phyloP scores from a whole-genome alignment of 2,329 filamentous ascomycete genomes.

The Pezicula carpinea region DNA sequence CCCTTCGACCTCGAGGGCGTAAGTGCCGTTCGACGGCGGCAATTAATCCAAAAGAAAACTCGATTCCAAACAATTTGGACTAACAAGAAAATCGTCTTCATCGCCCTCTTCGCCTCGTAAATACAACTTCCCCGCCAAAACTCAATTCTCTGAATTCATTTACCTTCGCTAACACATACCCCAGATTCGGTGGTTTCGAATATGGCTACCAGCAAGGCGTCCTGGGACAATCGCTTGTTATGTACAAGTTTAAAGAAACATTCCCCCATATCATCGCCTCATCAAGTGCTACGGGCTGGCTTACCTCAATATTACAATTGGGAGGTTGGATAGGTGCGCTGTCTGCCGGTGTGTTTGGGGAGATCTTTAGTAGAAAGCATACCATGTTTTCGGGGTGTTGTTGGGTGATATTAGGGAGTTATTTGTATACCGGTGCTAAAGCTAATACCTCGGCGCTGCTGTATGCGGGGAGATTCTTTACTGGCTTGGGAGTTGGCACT shows the following conservation, averaged over 20 bases:
- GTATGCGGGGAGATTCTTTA: constrained; percentile 45
- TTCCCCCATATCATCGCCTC: constrained; percentile 44
- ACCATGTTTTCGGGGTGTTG: constrained; percentile 45
- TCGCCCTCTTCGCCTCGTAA: constrained; percentile 37
- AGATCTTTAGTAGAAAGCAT: constrained; percentile 45
- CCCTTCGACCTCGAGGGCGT: background rate
- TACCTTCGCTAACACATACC: background rate
- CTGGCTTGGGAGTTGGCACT: constrained; percentile 43
- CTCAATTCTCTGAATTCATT: background rate
- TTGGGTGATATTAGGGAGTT: constrained; percentile 42
- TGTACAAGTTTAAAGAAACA: constrained; percentile 43
- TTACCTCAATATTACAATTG: constrained; percentile 46
- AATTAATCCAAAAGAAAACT: background rate
- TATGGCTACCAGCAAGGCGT: constrained; percentile 53
- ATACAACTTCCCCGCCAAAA: constrained; percentile 7
- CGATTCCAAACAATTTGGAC: background rate
- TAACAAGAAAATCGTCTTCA: constrained; percentile 35
- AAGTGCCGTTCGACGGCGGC: background rate
- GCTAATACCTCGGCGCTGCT: constrained; percentile 35
- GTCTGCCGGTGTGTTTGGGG: constrained; percentile 41
- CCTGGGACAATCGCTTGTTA: constrained; percentile 48
- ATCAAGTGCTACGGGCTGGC: constrained; percentile 43
- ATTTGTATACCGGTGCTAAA: constrained; percentile 39
- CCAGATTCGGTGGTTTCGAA: constrained; percentile 44
- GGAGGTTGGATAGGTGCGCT: constrained; percentile 45